Evolutionary conservation across 495 filamentous ascomycete genomes (phyloP), one percentile per base, ranked within the genome.

Genomic region (Penicillium cosmopolitanum): DNA sequence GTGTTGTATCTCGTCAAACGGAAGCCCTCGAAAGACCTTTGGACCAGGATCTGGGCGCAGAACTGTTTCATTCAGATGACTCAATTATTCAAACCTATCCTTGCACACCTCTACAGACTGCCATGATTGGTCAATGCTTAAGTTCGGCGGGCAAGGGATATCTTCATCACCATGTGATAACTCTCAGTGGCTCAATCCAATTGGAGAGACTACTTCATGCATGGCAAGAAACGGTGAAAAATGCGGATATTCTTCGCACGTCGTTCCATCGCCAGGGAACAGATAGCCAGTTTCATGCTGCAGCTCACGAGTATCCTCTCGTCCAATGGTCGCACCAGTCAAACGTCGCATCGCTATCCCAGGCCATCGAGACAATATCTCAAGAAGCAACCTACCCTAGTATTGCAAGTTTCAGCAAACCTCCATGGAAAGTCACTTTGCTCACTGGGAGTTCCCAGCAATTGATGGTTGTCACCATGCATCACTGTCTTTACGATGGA

Each of bases 401-500:
- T 1, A 44, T 44, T 16, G 42, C 16, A 19, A n/a, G n/a, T 19
- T 44, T 44, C 42, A 16, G 16, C 42, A 44, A 19, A 16, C 42
- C 42, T 44, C 42, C 42, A 18, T 44, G 42, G 42, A n/a, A 44
- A 8, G 21, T 52, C 1, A 52, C 50, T 16, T 35, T 42, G 28
- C 47, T 31, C 54, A 58, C 11, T 64, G 60, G 60, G 42, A 25
- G 28, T 6, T 56, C 35, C 15, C 40, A 38, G 6, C 59, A 38
- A 10, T 34, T 51, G 47, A 60, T 85, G 5, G 73, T 81, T 15
- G 64, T 92, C 16, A 85, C 81, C 0, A 87, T 91, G 63, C 90
- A 93, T 68, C 90, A 94, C 66, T 88, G 88, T 15, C 72, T 93
- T 0, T 94, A 94, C 65, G 90, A 94, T 72, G 90, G 87, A 4